Percentiles rank a stretch among this genome's conserved stretches.
phyloP scores from a whole-genome alignment of 1,284 basidiomycete species.

The Leccinum subrobustum region DNA sequence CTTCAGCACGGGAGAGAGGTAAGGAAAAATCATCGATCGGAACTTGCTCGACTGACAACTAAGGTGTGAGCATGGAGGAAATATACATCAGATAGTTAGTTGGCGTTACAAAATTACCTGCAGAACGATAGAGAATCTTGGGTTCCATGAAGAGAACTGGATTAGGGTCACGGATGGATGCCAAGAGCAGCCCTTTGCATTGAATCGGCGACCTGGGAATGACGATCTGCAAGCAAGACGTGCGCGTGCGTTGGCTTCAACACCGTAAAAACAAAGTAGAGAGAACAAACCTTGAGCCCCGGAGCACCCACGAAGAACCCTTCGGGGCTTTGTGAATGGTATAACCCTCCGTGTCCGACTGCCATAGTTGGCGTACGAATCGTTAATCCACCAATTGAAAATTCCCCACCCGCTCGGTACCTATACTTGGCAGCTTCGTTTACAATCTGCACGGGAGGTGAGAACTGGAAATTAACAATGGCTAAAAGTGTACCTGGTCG shows the following conservation, averaged over 20 bases:
- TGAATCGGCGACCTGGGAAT: constrained; percentile 93
- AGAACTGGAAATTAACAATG: background rate
- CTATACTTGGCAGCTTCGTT: constrained; percentile 95
- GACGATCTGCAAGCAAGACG: constrained; percentile 56
- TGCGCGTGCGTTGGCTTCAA: background rate
- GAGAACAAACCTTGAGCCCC: constrained; percentile 74
- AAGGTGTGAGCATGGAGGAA: constrained; percentile 15
- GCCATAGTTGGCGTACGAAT: constrained; percentile 88
- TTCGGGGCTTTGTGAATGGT: constrained; percentile 94
- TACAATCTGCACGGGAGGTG: constrained; percentile 61
- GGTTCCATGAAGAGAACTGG: constrained; percentile 96
- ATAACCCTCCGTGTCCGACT: constrained; percentile 90
- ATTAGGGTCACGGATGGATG: constrained; percentile 87
- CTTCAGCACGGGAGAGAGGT: constrained; percentile 79
- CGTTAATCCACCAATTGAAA: constrained; percentile 82
- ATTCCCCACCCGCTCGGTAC: constrained; percentile 86
- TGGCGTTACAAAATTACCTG: constrained; percentile 42
- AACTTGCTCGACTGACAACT: constrained; percentile 78
- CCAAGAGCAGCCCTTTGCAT: constrained; percentile 87
- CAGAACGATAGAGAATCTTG: constrained; percentile 84
- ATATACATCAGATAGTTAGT: background rate
- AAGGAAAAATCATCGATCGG: constrained; percentile 85
- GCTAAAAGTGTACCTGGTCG: constrained; percentile 63
- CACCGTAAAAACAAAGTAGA: background rate
- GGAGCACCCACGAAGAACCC: constrained; percentile 91